These are phyloP conservation scores for Cornus kousa DNA, from an alignment of 148 eudicot genomes.

Conservation along the genomic window DNA sequence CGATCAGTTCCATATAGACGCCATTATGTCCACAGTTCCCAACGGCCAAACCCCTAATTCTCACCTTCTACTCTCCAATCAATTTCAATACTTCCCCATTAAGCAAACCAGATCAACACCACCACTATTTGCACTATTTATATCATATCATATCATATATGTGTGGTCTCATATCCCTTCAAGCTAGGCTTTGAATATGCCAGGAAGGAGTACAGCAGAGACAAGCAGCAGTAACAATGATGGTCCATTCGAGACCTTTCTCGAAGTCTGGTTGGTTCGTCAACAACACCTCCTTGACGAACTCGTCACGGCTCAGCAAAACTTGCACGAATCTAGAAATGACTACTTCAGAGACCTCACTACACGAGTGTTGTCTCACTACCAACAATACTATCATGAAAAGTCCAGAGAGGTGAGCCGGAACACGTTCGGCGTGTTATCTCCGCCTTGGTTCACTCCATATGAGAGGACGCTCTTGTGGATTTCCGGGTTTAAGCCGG, in stretches of 20 bases:
- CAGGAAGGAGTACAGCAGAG: no score
- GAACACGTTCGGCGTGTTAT: conserved; percentile 21
- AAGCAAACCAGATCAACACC: no score
- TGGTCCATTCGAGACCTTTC: conserved; percentile 8
- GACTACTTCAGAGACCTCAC: conserved; percentile 12
- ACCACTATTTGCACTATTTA: no score
- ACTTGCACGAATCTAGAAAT: not conserved
- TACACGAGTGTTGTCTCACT: conserved; percentile 18
- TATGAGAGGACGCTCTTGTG: conserved; percentile 26
- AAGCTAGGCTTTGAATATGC: no score
- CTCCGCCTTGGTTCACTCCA: conserved; percentile 32
- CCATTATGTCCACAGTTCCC: no score
- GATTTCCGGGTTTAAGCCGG: conserved; percentile 40
- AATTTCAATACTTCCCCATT: no score
- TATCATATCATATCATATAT: no score
- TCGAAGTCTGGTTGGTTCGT: conserved; percentile 23
- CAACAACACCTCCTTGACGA: conserved; percentile 25
- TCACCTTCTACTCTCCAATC: no score
- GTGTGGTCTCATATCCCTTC: no score
- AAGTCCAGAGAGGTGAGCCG: conserved; percentile 20
- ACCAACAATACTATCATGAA: conserved; percentile 30
- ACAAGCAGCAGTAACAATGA: not conserved
- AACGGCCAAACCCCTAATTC: no score
- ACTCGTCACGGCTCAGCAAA: conserved; percentile 5
- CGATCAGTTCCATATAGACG: no score